Evolutionary conservation across 2,329 filamentous ascomycete species (phyloP).

Genomic region (Scedosporium dehoogii): DNA sequence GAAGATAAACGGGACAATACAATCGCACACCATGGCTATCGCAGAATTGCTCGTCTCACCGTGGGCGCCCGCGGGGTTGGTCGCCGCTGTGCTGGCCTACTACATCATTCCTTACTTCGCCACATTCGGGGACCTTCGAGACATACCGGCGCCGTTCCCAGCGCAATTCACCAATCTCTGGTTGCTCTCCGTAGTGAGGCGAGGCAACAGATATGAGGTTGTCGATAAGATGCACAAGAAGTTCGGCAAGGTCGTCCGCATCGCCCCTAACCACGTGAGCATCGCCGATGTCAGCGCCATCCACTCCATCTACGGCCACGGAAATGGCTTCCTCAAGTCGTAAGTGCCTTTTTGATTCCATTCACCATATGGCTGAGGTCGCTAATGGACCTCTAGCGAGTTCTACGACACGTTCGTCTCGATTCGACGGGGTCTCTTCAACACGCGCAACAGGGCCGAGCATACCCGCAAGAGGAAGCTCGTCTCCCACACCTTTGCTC

Average conservation of each 20-base stretch:
- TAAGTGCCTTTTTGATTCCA: slow-evolving; percentile 22
- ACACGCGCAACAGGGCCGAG: slow-evolving; percentile 71
- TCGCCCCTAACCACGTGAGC: slow-evolving; percentile 77
- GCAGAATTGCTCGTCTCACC: background rate
- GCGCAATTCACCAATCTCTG: slow-evolving; percentile 67
- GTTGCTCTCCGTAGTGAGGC: slow-evolving; percentile 58
- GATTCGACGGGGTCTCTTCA: slow-evolving; percentile 78
- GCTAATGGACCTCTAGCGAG: slow-evolving; percentile 37
- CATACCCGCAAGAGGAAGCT: slow-evolving; percentile 86
- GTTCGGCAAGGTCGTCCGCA: slow-evolving; percentile 68
- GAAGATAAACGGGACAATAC: no score
- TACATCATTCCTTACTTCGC: slow-evolving; percentile 46
- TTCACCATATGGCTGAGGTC: rapidly evolving
- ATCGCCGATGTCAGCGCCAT: slow-evolving; percentile 75
- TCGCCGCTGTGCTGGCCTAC: slow-evolving; percentile 2
- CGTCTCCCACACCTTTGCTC: slow-evolving; percentile 75
- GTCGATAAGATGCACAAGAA: slow-evolving; percentile 69
- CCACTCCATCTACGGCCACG: slow-evolving; percentile 65
- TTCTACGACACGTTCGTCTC: slow-evolving; percentile 92
- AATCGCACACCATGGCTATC: background rate
- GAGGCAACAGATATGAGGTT: slow-evolving; percentile 51
- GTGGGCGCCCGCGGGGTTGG: slow-evolving; percentile 1
- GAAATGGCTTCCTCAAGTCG: slow-evolving; percentile 66
- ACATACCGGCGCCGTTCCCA: slow-evolving; percentile 53
- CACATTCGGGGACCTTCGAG: slow-evolving; percentile 38